Conservation (phyloP, 495 filamentous ascomycete genomes). For the Trypethelium eluteriae region DNA sequence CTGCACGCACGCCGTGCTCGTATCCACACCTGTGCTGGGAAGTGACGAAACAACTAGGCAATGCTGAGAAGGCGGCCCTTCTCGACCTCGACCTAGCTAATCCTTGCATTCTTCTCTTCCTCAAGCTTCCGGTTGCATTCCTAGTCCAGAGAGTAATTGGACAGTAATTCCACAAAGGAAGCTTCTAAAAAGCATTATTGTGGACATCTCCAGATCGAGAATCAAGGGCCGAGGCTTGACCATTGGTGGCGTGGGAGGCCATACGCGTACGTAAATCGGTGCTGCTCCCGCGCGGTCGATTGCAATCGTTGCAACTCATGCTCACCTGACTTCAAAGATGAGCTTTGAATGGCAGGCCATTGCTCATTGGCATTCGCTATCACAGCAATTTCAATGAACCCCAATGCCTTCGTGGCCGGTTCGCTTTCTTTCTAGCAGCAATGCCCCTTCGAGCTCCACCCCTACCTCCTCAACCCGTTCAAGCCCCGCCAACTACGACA, state of each 20-base stretch:
- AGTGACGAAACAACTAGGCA: neutral
- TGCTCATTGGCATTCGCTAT: neutral
- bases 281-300: neutral
- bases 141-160: neutral
- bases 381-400: neutral
- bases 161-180: neutral
- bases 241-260: neutral
- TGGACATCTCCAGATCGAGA: slow-evolving; percentile 1
- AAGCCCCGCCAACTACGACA: slow-evolving; percentile 16
- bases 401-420: slow-evolving; percentile 26
- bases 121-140: neutral
- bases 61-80: neutral
- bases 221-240: neutral
- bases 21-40: neutral
- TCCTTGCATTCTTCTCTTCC: neutral
- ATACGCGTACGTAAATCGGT: slow-evolving; percentile 7
- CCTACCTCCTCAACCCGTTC: slow-evolving; percentile 13
- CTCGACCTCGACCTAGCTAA: neutral
- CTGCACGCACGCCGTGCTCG: neutral
- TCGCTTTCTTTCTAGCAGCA: slow-evolving; percentile 21
- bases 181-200: neutral
- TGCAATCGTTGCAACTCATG: neutral
- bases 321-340: slow-evolving; percentile 9
- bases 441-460: slow-evolving; percentile 8
- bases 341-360: slow-evolving; percentile 7